Conservation (phyloP, 2,329 filamentous ascomycete genomes). For the Ophiocordyceps polyrhachis-furcata region DNA sequence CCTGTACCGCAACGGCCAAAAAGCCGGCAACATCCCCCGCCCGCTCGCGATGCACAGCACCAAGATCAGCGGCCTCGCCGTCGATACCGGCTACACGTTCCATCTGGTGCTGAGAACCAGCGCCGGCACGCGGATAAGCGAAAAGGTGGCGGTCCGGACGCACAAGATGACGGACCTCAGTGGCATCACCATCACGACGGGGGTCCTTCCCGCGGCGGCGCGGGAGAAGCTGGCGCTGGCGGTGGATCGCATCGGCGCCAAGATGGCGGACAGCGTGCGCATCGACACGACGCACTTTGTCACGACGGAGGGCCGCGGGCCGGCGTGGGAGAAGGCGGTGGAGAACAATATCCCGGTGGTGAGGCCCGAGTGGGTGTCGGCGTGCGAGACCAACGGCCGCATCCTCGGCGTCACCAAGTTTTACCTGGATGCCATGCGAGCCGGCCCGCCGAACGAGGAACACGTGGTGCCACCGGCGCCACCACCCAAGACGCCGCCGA, state of each 20-base stretch:
- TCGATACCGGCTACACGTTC: constrained; percentile 92
- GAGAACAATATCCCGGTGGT: constrained; percentile 98
- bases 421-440: constrained; percentile 65
- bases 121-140: constrained; percentile 70
- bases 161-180: constrained; percentile 98
- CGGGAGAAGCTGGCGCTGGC: constrained; percentile 57
- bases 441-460: constrained; percentile 21
- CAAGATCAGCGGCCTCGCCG: constrained; percentile 90
- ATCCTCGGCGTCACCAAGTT: constrained; percentile 92
- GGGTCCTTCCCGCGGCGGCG: constrained; percentile 56
- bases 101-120: constrained; percentile 81
- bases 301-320: constrained; percentile 78
- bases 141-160: constrained; percentile 70
- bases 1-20: constrained; percentile 88
- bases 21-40: constrained; percentile 84
- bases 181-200: constrained; percentile 86
- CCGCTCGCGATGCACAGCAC: constrained; percentile 79
- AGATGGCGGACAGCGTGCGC: constrained; percentile 71
- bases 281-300: constrained; percentile 99
- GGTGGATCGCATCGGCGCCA: constrained; percentile 78
- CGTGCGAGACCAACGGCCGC: constrained; percentile 82
- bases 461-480: constrained; percentile 7
- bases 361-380: constrained; percentile 89
- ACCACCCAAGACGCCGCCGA: constrained; percentile 4
- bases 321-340: constrained; percentile 86